These are phyloP conservation scores for Dinochytrium kinnereticum DNA, from an alignment of 371 early-diverging fungal genomes.

Conservation along the genomic window DNA sequence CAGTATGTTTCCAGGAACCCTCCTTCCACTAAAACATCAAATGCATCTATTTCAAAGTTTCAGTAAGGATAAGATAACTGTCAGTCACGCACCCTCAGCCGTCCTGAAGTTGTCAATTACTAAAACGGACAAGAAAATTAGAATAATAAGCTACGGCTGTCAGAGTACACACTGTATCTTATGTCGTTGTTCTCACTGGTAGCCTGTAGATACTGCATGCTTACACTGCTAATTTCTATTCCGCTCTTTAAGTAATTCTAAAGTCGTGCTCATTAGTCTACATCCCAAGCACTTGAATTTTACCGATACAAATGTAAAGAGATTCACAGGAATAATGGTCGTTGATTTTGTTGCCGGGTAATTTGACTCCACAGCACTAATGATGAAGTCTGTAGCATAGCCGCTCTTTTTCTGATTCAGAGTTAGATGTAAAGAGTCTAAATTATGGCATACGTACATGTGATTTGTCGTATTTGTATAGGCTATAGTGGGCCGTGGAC, in stretches of 20 bases:
- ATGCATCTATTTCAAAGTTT: no score
- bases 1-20: conserved; percentile 7
- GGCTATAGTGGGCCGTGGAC: neutral
- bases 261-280: neutral
- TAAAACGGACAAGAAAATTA: no score
- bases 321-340: neutral
- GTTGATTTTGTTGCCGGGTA: neutral
- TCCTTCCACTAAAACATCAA: neutral
- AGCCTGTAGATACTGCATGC: neutral
- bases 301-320: conserved; percentile 9
- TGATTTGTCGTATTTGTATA: conserved; percentile 17
- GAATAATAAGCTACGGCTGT: no score
- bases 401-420: conserved; percentile 17
- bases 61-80: neutral
- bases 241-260: neutral
- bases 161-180: neutral
- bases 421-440: neutral
- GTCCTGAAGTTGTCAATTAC: conserved; percentile 14
- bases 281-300: neutral
- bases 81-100: conserved; percentile 4
- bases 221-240: neutral
- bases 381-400: neutral
- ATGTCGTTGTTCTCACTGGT: conserved; percentile 13
- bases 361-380: neutral
- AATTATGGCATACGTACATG: neutral